Evolutionary conservation across 768 basidiomycete genomes (phyloP), one percentile per base, ranked within the genome.

Genomic region (Termitomyces sp.): DNA sequence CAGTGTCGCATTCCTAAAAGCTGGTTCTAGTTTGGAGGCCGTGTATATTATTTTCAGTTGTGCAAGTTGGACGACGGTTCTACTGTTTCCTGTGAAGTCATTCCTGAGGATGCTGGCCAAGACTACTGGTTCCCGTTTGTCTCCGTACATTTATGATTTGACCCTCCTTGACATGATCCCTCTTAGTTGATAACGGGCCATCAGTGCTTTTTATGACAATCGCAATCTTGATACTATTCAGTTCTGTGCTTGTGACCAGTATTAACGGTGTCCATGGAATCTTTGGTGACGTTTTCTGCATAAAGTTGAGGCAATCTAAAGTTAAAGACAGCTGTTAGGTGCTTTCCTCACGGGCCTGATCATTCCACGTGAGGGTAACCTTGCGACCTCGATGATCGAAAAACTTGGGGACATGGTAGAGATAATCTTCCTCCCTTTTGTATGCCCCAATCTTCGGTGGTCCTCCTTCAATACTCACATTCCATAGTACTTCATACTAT

Each of bases 381-480:
- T 99, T 37, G 84, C 88, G 0, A 91, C 94, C 49, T 77, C 85
- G 0, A 73, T 98, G 19, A 91, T 90, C 0, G 91, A 95, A 63
- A 98, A 96, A 66, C 74, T 98, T 15, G 97, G 98, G 71, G 96
- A 98, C 71, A 85, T 96, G 80, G 90, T 95, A 3, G 73, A 89
- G 0, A 86, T 95, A 56, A 85, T 95, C 42, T 95, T 97, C 71
- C 73, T 96, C 6, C 94, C 94, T 5, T 73, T 96, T 47, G 90
- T 91, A 53, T 37, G 63, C 56, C 49, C 33, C 17, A 5, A 5
- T 37, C 56, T 38, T 14, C 38, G 50, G 30, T 28, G 11, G 17
- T 42, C 30, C 37, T 47, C 54, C 41, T 15, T 64, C 14, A 37
- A 30, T 40, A 33, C 49, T 44, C 19, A 56, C 31, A 43, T 35